Base-by-base conservation (phyloP, 208 protist species). In the Leishmania major region DNA sequence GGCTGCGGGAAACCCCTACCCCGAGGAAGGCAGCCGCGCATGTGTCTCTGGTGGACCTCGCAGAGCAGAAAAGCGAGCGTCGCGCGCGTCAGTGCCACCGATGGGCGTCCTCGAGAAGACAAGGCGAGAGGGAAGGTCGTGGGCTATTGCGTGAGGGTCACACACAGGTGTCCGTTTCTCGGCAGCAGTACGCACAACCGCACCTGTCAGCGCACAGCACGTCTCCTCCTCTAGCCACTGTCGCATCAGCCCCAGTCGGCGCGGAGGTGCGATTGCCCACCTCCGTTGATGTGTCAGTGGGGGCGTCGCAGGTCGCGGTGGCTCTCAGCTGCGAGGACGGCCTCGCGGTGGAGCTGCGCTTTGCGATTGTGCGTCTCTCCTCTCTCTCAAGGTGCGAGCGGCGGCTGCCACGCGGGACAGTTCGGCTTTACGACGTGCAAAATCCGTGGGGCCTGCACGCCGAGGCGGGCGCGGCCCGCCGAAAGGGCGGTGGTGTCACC, bases 301-400 rank as follows among this genome's bases (percentile, higher is more conserved):
- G 89, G 3, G 51, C 47, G 37, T 72, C 75, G 43, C 79, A 85
- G 35, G 60, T 91, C n/a, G 82, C 91, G 37, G 85, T 96, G 57
- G 88, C 88, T 0, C 76, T 87, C 31, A 83, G 82, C 75, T 87
- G 87, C 59, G 94, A 97, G 79, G 94, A 96, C 60, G 94, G 94
- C 43, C 84, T 89, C 40, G 93, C 91, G 71, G 84, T 90, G n/a
- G 88, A 95, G n/a, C 84, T 96, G 43, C 84, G 89, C 55, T 90
- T 96, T 76, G 67, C 75, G 0, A 59, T 87, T 19, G 67, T 72
- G 19, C 60, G 71, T 22, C 72, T 88, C 2, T 77, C 80, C 3
- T 28, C 74, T 19, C 80, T 88, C 72, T 69, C 74, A 49, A 45
- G 74, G 47, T 31, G 81, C 40, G 60, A 79, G 77, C 82, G 78